Evolutionary conservation across 2,329 filamentous ascomycete genomes (phyloP), one percentile per base, ranked within the genome.

Genomic region (Cytospora paraplurivora): DNA sequence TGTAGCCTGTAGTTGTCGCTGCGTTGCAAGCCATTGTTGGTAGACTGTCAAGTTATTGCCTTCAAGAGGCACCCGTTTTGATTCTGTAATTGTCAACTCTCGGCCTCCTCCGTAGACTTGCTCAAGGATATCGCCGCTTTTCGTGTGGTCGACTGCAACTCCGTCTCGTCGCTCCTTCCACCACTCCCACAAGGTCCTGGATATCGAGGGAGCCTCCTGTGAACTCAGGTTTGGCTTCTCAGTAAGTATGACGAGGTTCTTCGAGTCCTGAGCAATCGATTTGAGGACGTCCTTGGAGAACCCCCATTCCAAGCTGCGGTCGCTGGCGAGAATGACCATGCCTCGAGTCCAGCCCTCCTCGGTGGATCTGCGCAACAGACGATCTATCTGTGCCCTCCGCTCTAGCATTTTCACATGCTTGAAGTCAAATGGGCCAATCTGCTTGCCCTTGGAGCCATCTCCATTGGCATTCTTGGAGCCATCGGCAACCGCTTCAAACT

Each of bases 251-350:
- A 99, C 85, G 53, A 98, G 79, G 73, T 97, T 99, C 50, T 88
- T 87, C 1, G 88, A 79, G 68, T 96, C 90, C 64, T 85, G 82
- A 0, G 92, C 92, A 62, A 99, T 82, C 11, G 83, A 82, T 67
- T 85, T 87, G 56, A 99, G 78, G 0, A 93, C 82, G 59, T 94
- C 88, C 71, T 90, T 92, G 0, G 95, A 96, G 72, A 97, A 96
- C 0, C 95, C 95, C 95, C 95, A 99, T 70, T 97, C 92, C 21
- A 98, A 78, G 35, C 91, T 96, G 4, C 88, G 85, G 73, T 98
- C 94, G 69, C 92, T 97, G 3, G 95, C 93, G 62, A 99, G 81
- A 58, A 99, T 95, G 17, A 99, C 93, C 59, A 88, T 85, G 7
- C 86, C 86, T 47, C 76, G 71, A 6, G 79, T 70, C 65, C 77